Percentiles rank a stretch among this genome's conserved stretches.
phyloP scores from a whole-genome alignment of 2,329 filamentous ascomycete species.

The Lasiodiplodia sp. region DNA sequence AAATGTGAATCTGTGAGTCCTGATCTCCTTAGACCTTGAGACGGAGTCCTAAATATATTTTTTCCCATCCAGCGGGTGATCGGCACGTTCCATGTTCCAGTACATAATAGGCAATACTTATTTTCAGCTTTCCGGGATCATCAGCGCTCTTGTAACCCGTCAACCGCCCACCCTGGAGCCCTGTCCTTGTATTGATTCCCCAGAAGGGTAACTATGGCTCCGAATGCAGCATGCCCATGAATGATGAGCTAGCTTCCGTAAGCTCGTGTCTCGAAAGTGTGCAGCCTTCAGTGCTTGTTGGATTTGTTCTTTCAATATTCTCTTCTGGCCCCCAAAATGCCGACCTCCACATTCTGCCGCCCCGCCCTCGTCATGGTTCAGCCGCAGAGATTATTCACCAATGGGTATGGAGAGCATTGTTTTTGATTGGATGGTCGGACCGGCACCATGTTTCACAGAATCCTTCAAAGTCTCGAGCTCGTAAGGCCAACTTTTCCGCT shows the following conservation, averaged over 20 bases:
- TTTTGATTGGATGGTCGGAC: not conserved
- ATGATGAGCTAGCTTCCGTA: not conserved
- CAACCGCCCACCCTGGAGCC: not conserved
- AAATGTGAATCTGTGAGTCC: not conserved
- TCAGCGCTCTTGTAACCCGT: not conserved
- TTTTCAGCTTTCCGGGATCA: not conserved
- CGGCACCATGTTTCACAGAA: not conserved
- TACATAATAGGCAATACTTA: not conserved
- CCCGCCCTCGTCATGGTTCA: constrained; percentile 6
- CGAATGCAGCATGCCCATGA: not conserved
- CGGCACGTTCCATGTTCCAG: not conserved
- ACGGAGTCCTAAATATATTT: not conserved
- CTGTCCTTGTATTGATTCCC: not conserved
- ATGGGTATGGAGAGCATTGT: not conserved
- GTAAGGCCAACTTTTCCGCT: not conserved
- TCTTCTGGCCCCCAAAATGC: not conserved
- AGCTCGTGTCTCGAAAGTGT: not conserved
- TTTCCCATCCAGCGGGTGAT: not conserved
- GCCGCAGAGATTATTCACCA: not conserved
- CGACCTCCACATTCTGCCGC: not conserved
- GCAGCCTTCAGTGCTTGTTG: not conserved
- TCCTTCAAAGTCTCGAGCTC: not conserved
- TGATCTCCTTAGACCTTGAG: not conserved
- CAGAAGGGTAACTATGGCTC: not conserved
- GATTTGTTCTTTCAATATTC: not conserved